phyloP scores from a whole-genome alignment of 1,284 basidiomycete genomes.

The Gomphus bonarii region DNA sequence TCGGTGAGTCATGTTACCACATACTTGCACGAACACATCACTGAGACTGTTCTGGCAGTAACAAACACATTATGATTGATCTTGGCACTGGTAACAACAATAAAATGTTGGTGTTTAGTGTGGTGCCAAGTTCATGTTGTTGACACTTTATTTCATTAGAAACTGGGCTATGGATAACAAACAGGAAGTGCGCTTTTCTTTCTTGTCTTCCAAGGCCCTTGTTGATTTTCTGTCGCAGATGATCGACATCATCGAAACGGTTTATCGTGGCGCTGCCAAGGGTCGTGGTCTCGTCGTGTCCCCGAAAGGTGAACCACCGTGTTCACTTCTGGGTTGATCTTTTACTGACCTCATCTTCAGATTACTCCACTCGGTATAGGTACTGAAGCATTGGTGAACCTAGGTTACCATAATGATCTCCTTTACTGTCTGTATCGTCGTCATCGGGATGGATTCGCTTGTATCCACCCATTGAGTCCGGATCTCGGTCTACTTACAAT shows the following conservation, averaged over 20 bases:
- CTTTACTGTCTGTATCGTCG: not conserved
- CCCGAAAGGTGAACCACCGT: conserved; percentile 62
- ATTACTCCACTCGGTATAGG: conserved; percentile 78
- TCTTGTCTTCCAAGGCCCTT: conserved; percentile 1
- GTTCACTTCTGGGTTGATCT: conserved; percentile 11
- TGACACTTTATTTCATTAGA: conserved; percentile 30
- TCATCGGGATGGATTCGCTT: not conserved
- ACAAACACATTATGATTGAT: conserved; percentile 99
- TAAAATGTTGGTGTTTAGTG: conserved; percentile 69
- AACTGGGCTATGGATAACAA: conserved; percentile 98
- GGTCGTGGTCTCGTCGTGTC: conserved; percentile 97
- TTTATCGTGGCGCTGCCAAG: conserved; percentile 95
- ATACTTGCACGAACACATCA: not conserved
- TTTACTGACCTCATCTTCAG: conserved; percentile 26
- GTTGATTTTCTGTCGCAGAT: conserved; percentile 38
- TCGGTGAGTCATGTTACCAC: conserved; percentile 41
- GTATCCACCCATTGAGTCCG: not conserved
- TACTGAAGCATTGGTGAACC: conserved; percentile 34
- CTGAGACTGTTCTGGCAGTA: conserved; percentile 36
- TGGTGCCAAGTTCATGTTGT: not conserved
- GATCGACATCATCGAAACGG: conserved; percentile 97
- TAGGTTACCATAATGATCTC: not conserved
- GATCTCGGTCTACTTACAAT: not conserved
- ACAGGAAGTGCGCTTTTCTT: conserved; percentile 61
- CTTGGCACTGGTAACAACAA: conserved; percentile 99